Conservation (phyloP, 1,284 basidiomycete species). For the Gastroboletus turbinatus region DNA sequence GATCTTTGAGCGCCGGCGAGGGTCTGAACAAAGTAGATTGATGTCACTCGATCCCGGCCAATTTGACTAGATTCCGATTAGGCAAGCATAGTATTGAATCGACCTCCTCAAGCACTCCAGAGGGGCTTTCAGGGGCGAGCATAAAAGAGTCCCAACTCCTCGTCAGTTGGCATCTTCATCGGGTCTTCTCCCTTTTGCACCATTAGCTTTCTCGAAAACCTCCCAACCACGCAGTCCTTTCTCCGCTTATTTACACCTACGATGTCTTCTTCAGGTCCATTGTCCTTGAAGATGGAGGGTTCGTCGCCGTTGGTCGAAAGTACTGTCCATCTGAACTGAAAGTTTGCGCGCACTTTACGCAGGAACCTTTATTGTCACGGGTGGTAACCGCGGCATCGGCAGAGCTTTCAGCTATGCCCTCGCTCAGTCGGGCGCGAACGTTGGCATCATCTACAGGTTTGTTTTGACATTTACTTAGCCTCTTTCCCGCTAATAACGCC, state of each 20-base stretch:
- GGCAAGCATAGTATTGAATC: constrained; percentile 11
- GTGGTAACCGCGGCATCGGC: constrained; percentile 49
- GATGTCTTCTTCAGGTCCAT: constrained; percentile 7
- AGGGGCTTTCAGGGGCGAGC: constrained; percentile 16
- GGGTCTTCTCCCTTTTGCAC: neutral
- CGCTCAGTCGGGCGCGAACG: constrained; percentile 40
- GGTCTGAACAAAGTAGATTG: neutral
- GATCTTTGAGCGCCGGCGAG: neutral
- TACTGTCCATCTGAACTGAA: neutral
- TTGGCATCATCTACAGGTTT: constrained; percentile 47
- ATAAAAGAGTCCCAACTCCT: constrained; percentile 10
- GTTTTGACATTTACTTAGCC: neutral
- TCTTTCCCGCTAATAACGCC: neutral
- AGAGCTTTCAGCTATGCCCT: constrained; percentile 44
- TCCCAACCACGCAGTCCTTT: constrained; percentile 3
- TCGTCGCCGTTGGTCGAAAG: neutral
- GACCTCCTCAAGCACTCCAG: neutral
- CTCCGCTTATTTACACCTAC: neutral
- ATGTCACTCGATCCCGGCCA: constrained; percentile 18
- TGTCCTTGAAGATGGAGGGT: constrained; percentile 12
- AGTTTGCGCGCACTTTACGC: neutral
- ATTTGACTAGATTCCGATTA: neutral
- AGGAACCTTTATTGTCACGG: constrained; percentile 38
- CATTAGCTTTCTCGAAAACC: neutral
- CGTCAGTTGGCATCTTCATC: neutral